Percentiles rank a stretch among this genome's conserved stretches.
Evolutionary conservation across 2,329 filamentous ascomycete species (phyloP).

Genomic region (Aspergillus hortae): DNA sequence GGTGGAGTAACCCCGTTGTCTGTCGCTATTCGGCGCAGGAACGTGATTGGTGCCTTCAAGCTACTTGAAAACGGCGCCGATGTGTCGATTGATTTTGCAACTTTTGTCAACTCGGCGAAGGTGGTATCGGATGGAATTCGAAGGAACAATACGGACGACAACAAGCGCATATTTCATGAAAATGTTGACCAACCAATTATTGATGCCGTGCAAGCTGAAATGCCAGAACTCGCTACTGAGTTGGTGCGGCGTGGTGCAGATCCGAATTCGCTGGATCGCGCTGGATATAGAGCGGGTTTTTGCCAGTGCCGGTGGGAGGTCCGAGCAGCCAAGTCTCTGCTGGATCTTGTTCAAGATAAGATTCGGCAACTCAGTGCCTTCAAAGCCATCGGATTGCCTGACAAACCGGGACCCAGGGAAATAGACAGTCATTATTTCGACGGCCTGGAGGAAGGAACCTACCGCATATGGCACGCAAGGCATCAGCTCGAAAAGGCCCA

Average conservation of each 20-base stretch:
- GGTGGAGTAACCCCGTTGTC: conserved; percentile 34
- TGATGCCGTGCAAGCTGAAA: conserved; percentile 52
- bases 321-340: conserved; percentile 36
- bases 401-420: conserved; percentile 16
- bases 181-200: conserved; percentile 64
- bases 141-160: conserved; percentile 45
- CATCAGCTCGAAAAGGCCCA: conserved; percentile 37
- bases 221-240: conserved; percentile 52
- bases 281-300: conserved; percentile 23
- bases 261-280: conserved; percentile 56
- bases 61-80: conserved; percentile 63
- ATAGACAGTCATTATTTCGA: conserved; percentile 53
- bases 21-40: conserved; percentile 56
- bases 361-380: conserved; percentile 51
- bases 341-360: conserved; percentile 59
- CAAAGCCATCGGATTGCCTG: conserved; percentile 27
- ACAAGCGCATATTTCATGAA: conserved; percentile 48
- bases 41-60: conserved; percentile 54
- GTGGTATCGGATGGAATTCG: conserved; percentile 6
- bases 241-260: conserved; percentile 65
- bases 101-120: conserved; percentile 31
- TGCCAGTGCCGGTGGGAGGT: neutral
- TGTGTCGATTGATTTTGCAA: conserved; percentile 56
- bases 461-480: conserved; percentile 54
- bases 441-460: conserved; percentile 53